A percentile compares a stretch with the other conserved stretches of the same genome.
Conservation (phyloP, 345 rosid genomes). For the Rubroshorea leprosula region DNA sequence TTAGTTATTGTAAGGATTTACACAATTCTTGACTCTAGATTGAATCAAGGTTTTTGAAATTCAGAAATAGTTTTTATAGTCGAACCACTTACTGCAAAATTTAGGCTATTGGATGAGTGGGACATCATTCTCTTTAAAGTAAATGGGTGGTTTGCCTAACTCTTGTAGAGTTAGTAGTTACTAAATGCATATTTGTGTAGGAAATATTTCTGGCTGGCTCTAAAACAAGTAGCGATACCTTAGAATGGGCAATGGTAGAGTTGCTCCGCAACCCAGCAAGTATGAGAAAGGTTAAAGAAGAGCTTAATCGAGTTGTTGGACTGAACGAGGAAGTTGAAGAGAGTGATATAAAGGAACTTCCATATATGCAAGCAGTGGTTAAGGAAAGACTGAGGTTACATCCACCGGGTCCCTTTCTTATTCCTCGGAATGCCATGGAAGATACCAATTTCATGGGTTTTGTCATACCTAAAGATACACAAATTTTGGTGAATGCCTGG, state of each 20-base stretch:
- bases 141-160: too few species aligned
- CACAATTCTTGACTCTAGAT: too few species aligned
- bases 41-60: too few species aligned
- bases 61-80: too few species aligned
- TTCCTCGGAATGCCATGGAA: conserved; percentile 15
- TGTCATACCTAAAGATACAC: conserved; percentile 8
- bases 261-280: conserved; percentile 13
- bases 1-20: too few species aligned
- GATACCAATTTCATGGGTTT: too few species aligned
- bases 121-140: too few species aligned
- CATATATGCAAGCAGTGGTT: conserved; percentile 18
- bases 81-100: too few species aligned
- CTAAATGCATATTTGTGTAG: neutral
- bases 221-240: conserved; percentile 18
- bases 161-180: too few species aligned
- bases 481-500: conserved; percentile 7
- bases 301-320: conserved; percentile 8
- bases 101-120: too few species aligned
- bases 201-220: conserved; percentile 23
- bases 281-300: conserved; percentile 12
- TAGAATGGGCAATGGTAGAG: conserved; percentile 23
- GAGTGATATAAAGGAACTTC: conserved; percentile 12
- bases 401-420: neutral
- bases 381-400: conserved; percentile 16
- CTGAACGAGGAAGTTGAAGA: conserved; percentile 8